Conservation (phyloP, 257 asterid species). For the Solanum sejunctum region DNA sequence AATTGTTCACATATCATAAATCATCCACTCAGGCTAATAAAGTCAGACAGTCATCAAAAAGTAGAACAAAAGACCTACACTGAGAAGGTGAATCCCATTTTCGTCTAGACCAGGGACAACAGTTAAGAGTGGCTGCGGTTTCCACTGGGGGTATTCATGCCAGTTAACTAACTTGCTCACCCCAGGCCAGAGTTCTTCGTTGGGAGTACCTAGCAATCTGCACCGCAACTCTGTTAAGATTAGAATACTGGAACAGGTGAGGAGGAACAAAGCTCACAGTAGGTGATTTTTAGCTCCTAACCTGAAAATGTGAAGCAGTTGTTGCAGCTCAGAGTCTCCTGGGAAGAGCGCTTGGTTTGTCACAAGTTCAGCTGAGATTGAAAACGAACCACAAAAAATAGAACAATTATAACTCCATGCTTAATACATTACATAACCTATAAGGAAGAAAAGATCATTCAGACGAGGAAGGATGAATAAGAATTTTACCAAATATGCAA, state of each 20-base stretch:
- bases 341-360: constrained; percentile 79
- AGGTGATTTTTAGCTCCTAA: not conserved
- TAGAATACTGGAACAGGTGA: not conserved
- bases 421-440: not conserved
- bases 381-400: not conserved
- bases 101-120: constrained; percentile 73
- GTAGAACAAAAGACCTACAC: constrained; percentile 26
- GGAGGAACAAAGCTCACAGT: not conserved
- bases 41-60: not conserved
- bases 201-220: constrained; percentile 87
- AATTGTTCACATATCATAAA: not conserved
- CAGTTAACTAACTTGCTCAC: constrained; percentile 82
- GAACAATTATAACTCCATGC: not conserved
- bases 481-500: constrained; percentile 78
- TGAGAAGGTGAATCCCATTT: constrained; percentile 55
- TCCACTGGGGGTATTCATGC: constrained; percentile 99
- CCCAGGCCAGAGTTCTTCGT: constrained; percentile 87
- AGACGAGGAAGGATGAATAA: not conserved
- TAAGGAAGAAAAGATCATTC: not conserved
- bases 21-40: not conserved
- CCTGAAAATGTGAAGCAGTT: constrained; percentile 98
- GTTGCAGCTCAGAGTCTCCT: constrained; percentile 98
- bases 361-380: constrained; percentile 69
- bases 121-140: constrained; percentile 55
- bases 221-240: not conserved